phyloP scores from a whole-genome alignment of 2,329 filamentous ascomycete genomes.

The Calycina marina region DNA sequence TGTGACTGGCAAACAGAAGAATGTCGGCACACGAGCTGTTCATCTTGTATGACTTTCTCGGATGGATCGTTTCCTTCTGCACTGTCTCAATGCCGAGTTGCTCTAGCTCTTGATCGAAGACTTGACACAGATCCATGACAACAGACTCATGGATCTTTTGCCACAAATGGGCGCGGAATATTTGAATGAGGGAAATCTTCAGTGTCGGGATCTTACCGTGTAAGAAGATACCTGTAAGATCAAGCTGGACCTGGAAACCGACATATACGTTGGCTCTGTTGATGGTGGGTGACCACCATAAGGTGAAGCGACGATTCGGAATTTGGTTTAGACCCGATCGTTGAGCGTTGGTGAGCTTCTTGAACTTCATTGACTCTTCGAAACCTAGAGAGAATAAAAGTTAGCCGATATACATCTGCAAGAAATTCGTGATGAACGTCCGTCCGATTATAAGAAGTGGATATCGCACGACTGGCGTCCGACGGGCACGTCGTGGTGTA shows the following conservation, averaged over 20 bases:
- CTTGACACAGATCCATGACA: slow-evolving; percentile 97
- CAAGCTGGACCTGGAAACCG: slow-evolving; percentile 97
- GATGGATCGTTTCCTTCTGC: slow-evolving; percentile 98
- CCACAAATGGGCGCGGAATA: slow-evolving; percentile 99
- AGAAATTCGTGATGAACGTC: no score
- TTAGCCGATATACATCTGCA: no score
- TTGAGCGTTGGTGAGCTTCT: slow-evolving; percentile 96
- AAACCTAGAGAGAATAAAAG: no score
- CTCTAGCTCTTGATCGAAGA: slow-evolving; percentile 94
- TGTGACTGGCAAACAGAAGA: slow-evolving; percentile 89
- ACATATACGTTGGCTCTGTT: slow-evolving; percentile 96
- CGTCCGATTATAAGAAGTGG: no score
- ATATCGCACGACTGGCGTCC: no score
- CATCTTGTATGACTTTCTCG: slow-evolving; percentile 99
- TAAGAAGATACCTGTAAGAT: slow-evolving; percentile 95
- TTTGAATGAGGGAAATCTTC: slow-evolving; percentile 96
- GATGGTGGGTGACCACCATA: slow-evolving; percentile 87
- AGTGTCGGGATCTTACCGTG: slow-evolving; percentile 97
- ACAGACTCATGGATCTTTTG: slow-evolving; percentile 99
- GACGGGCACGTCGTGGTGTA: no score
- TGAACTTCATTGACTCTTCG: slow-evolving; percentile 77
- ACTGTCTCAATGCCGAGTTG: slow-evolving; percentile 93
- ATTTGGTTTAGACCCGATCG: slow-evolving; percentile 96
- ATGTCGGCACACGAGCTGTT: slow-evolving; percentile 98
- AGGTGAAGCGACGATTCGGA: slow-evolving; percentile 91